Conservation (phyloP, 164 flowering plant species). For the Hamamelis virginiana region DNA sequence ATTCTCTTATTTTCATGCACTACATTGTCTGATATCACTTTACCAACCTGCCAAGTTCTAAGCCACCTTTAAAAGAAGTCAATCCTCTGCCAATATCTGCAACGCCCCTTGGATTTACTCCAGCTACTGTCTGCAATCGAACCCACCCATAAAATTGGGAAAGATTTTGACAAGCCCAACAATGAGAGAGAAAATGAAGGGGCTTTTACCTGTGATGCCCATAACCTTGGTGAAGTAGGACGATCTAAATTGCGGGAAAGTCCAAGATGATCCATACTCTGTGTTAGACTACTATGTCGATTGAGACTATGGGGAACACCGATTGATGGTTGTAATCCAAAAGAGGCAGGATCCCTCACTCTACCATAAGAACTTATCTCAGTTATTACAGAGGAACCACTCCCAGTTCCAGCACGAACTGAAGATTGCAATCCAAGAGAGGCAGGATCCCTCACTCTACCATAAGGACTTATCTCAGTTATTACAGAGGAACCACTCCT, state of each 20-base stretch:
- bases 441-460: constrained; percentile 41
- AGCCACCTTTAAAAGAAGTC: constrained; percentile 42
- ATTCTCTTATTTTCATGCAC: background rate
- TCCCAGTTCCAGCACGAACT: constrained; percentile 31
- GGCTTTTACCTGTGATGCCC: constrained; percentile 57
- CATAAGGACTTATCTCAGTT: constrained; percentile 41
- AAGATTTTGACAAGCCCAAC: background rate
- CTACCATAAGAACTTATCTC: constrained; percentile 47
- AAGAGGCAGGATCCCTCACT: constrained; percentile 37
- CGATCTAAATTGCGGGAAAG: constrained; percentile 42
- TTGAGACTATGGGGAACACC: constrained; percentile 34
- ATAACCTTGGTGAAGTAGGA: constrained; percentile 42
- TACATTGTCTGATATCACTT: background rate
- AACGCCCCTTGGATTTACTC: constrained; percentile 33
- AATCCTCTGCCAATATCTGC: constrained; percentile 50
- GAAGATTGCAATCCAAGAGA: constrained; percentile 31
- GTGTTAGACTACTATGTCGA: constrained; percentile 32
- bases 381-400: constrained; percentile 28
- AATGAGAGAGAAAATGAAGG: background rate
- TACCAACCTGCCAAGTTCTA: constrained; percentile 75
- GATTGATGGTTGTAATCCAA: constrained; percentile 28
- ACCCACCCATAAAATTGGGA: background rate
- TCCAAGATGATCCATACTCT: constrained; percentile 47
- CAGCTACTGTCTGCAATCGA: constrained; percentile 42
- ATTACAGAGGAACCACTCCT: constrained; percentile 34